These are phyloP conservation scores for Dimocarpus longan DNA, from an alignment of 345 rosid species.

Conservation along the genomic window DNA sequence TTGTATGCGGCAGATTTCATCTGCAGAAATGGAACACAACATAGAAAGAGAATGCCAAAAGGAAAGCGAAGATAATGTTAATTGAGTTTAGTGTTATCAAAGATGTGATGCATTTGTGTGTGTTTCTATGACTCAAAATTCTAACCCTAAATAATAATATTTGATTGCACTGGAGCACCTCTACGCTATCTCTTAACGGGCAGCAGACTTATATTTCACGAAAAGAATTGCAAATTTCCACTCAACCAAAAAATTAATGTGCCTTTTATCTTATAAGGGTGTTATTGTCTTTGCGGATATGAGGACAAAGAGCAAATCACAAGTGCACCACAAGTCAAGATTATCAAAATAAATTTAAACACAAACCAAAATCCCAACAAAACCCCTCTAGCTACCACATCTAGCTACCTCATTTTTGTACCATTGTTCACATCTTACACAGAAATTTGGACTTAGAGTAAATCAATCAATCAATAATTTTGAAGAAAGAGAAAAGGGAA, in stretches of 20 bases:
- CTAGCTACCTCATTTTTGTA: background rate
- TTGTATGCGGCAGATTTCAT: background rate
- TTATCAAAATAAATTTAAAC: background rate
- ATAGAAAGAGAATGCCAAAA: background rate
- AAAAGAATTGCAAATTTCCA: background rate
- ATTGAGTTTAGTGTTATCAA: too few species aligned
- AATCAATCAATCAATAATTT: background rate
- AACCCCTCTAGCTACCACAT: background rate
- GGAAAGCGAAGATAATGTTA: too few species aligned
- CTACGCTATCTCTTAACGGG: too few species aligned
- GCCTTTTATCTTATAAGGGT: background rate
- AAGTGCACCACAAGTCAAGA: constrained; percentile 18
- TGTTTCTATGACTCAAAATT: background rate
- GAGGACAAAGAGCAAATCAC: background rate
- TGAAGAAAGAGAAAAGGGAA: background rate
- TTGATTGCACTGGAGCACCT: too few species aligned
- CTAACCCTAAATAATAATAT: background rate
- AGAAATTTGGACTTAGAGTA: background rate
- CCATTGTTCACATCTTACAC: background rate
- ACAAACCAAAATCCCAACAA: background rate
- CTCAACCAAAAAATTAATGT: background rate
- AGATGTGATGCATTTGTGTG: too few species aligned
- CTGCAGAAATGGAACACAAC: background rate
- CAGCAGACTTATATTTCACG: too few species aligned
- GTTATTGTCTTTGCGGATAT: background rate